A percentile compares a stretch with the other conserved stretches of the same genome.
Conservation (phyloP, 2,329 filamentous ascomycete species). For the Colletotrichum chlorophyti region DNA sequence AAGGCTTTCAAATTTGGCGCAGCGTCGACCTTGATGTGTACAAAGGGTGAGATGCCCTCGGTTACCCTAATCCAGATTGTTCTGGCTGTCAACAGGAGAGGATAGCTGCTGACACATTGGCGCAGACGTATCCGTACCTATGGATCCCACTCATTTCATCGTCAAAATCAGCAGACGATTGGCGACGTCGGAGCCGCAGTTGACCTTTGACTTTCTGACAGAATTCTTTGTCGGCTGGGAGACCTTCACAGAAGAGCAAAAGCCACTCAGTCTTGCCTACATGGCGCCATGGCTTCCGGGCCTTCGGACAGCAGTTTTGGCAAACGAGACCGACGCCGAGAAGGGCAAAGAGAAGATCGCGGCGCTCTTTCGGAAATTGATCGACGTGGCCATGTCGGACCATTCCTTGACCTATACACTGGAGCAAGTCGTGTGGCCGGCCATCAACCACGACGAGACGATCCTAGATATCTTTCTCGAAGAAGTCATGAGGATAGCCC, state of each 20-base stretch:
- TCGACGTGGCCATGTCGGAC: slow-evolving; percentile 69
- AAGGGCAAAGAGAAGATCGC: slow-evolving; percentile 72
- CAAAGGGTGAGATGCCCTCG: slow-evolving; percentile 61
- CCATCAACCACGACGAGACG: slow-evolving; percentile 68
- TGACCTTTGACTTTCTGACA: slow-evolving; percentile 74
- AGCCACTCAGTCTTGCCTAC: slow-evolving; percentile 70
- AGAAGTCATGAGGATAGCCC: slow-evolving; percentile 69
- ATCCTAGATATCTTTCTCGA: slow-evolving; percentile 72
- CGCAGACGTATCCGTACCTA: slow-evolving; percentile 67
- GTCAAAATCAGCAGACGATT: slow-evolving; percentile 70
- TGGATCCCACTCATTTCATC: slow-evolving; percentile 69
- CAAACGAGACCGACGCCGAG: slow-evolving; percentile 67
- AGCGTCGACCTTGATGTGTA: slow-evolving; percentile 66
- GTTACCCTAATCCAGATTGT: no score
- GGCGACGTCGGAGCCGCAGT: slow-evolving; percentile 68
- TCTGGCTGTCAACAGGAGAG: no score
- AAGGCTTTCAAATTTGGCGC: slow-evolving; percentile 72
- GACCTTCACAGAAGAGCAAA: slow-evolving; percentile 71
- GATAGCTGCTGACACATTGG: no score
- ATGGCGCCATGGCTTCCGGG: slow-evolving; percentile 74
- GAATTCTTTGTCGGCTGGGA: slow-evolving; percentile 78
- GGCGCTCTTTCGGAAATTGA: slow-evolving; percentile 68
- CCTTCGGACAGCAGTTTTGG: slow-evolving; percentile 64
- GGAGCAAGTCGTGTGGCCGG: slow-evolving; percentile 72
- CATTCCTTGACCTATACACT: slow-evolving; percentile 64